phyloP scores from a whole-genome alignment of 2,329 filamentous ascomycete species.

The Fusarium xylarioides region DNA sequence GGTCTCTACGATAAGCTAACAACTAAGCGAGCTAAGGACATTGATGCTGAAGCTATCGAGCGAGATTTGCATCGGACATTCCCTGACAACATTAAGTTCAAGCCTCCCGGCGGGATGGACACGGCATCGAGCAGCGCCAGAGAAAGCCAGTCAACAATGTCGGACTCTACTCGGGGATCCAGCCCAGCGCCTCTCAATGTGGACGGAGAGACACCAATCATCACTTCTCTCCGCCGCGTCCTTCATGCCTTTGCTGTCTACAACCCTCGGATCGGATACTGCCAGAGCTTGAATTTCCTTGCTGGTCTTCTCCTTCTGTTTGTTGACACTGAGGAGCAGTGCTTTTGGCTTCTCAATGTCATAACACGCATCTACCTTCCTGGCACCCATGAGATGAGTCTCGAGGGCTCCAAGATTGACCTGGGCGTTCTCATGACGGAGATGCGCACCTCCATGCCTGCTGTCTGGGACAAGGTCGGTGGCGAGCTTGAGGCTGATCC shows the following conservation, averaged over 20 bases:
- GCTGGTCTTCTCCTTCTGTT: slow-evolving; percentile 90
- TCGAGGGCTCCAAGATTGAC: slow-evolving; percentile 93
- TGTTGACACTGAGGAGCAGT: slow-evolving; percentile 86
- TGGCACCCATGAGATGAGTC: slow-evolving; percentile 87
- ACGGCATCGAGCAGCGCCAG: slow-evolving; percentile 46
- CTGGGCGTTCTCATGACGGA: slow-evolving; percentile 91
- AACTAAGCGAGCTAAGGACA: slow-evolving; percentile 68
- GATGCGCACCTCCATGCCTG: slow-evolving; percentile 82
- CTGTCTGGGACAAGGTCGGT: slow-evolving; percentile 88
- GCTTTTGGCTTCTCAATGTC: slow-evolving; percentile 92
- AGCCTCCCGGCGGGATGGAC: slow-evolving; percentile 61
- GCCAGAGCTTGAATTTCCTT: slow-evolving; percentile 94
- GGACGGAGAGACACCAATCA: slow-evolving; percentile 75
- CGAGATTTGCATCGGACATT: slow-evolving; percentile 93
- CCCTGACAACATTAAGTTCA: slow-evolving; percentile 92
- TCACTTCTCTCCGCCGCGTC: slow-evolving; percentile 83
- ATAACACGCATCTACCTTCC: slow-evolving; percentile 89
- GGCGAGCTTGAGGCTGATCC: slow-evolving; percentile 71
- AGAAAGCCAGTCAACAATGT: slow-evolving; percentile 50
- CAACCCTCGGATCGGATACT: slow-evolving; percentile 92
- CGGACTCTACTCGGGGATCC: slow-evolving; percentile 46
- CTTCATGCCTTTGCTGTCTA: slow-evolving; percentile 90
- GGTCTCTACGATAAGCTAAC: slow-evolving; percentile 80
- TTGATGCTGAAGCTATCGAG: slow-evolving; percentile 90
- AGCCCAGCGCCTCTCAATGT: slow-evolving; percentile 48